These are phyloP conservation scores for Zymoseptoria pseudotritici DNA, from an alignment of 2,329 filamentous ascomycete species.

Conservation along the genomic window DNA sequence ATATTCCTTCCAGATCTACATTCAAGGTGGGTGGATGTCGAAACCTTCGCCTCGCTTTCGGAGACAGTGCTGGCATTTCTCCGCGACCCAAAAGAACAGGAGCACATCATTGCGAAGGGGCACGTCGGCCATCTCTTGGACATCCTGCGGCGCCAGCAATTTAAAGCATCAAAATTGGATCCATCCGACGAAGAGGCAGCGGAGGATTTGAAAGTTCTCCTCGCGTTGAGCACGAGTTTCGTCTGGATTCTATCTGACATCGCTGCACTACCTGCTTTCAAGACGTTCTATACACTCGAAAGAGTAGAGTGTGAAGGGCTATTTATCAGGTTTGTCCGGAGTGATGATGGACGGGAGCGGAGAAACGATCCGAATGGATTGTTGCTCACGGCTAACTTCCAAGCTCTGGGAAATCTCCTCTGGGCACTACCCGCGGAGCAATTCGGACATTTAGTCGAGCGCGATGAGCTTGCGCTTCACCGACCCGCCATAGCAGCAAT, in stretches of 20 bases:
- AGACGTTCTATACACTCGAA: constrained; percentile 5
- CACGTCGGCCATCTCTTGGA: constrained; percentile 15
- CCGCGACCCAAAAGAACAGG: constrained; percentile 19
- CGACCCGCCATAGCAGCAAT: constrained; percentile 8
- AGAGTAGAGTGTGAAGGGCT: constrained; percentile 2
- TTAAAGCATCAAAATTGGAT: constrained; percentile 2
- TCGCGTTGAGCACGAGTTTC: constrained; percentile 20
- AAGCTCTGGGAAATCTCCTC: constrained; percentile 26
- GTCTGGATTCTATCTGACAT: constrained; percentile 27
- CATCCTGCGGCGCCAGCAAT: constrained; percentile 11
- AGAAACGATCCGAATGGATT: neutral
- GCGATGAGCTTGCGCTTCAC: constrained; percentile 9
- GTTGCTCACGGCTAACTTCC: constrained; percentile 20
- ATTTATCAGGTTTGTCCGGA: too few species aligned
- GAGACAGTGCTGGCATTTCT: constrained; percentile 22
- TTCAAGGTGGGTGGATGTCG: constrained; percentile 8
- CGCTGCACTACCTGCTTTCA: constrained; percentile 19
- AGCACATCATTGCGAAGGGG: constrained; percentile 10
- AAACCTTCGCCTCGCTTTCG: constrained; percentile 18
- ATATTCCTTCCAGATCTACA: constrained; percentile 10
- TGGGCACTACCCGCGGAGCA: constrained; percentile 9
- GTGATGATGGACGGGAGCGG: neutral
- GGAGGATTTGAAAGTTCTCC: constrained; percentile 17
- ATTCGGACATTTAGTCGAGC: constrained; percentile 8
- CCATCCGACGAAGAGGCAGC: constrained; percentile 1